Evolutionary conservation across 441 rosid species (phyloP), one percentile per base, ranked within the genome.

Genomic region (Croton laevigatus): DNA sequence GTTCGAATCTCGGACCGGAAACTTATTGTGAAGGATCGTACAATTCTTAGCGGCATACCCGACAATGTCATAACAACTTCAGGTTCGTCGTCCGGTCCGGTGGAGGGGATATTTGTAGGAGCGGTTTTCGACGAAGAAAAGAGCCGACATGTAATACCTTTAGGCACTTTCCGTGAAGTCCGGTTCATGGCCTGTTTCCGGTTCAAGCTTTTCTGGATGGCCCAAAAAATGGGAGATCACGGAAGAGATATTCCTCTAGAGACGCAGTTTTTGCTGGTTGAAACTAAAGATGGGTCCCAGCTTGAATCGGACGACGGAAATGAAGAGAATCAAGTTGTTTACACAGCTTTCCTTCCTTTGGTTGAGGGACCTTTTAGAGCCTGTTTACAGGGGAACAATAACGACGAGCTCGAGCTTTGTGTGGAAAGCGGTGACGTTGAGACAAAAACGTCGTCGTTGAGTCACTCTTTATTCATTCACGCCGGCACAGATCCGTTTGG

Each of bases 121-220:
- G 92, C 91, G 5, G 78, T 76, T 65, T 86, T 94, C 60, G 84
- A 87, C 38, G 85, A 70, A 59, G 91, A 85, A 36, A 83, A 75
- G 3, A 88, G 91, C 75, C 66, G 90, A 53, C 97, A 91, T 27
- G 84, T 91, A 75, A 70, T 89, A 17, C 74, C 90, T 11, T 53
- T 91, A 42, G 97, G 97, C 16, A 77, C 80, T 63, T 76, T 91
- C 0, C 84, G 82, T 8, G 84, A 82, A 49, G 89, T 90, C 70
- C 89, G 97, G 82, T 94, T 94, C 82, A 77, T 94, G 94, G 86
- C 97, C 20, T 83, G 88, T 76, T 94, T 94, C 76, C 81, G 98
- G 83, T 90, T 94, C 82, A 91, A 90, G 81, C 83, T 94, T 3
- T 94, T 91, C 92, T 94, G 98, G 97, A 94, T 94, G 97, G 90